Evolutionary conservation across 2,329 filamentous ascomycete genomes (phyloP).

Genomic region (Stagonosporopsis rhizophila): DNA sequence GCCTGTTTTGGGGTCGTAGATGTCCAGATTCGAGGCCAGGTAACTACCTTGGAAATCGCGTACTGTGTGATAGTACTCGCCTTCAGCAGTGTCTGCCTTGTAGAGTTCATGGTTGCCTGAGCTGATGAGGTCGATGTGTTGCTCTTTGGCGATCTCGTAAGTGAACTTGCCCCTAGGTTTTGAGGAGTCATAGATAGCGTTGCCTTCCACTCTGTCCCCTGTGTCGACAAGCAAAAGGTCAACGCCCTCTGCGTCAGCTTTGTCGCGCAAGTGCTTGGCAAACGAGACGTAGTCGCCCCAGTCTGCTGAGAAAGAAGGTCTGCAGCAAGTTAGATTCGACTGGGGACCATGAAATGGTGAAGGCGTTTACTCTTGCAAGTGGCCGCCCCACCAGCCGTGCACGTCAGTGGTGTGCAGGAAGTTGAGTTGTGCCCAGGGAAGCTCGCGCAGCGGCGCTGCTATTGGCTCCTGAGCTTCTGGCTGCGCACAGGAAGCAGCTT

Average conservation of each 20-base stretch:
- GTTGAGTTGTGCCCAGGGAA: constrained; percentile 94
- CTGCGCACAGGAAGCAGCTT: constrained; percentile 66
- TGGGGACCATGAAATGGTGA: neutral
- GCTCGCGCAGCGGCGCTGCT: constrained; percentile 78
- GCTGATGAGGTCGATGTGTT: constrained; percentile 82
- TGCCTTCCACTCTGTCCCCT: constrained; percentile 91
- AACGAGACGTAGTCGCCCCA: constrained; percentile 99
- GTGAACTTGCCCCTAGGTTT: constrained; percentile 87
- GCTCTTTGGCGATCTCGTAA: constrained; percentile 84
- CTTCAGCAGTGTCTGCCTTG: constrained; percentile 75
- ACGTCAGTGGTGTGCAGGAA: constrained; percentile 89
- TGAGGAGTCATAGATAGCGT: constrained; percentile 91
- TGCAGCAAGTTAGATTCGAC: constrained; percentile 43
- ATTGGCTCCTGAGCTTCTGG: constrained; percentile 81
- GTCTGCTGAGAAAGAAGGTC: constrained; percentile 89
- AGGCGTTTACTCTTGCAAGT: constrained; percentile 76
- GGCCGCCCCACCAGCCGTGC: constrained; percentile 94
- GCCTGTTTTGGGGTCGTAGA: constrained; percentile 75
- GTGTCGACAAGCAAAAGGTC: constrained; percentile 96
- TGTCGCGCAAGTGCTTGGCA: constrained; percentile 77
- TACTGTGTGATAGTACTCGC: constrained; percentile 80
- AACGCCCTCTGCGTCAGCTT: constrained; percentile 77
- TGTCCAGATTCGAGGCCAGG: constrained; percentile 91
- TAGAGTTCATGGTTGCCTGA: constrained; percentile 97
- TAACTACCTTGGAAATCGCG: constrained; percentile 83